phyloP scores from a whole-genome alignment of 2,329 filamentous ascomycete genomes.

The Harringtonia aguacate region DNA sequence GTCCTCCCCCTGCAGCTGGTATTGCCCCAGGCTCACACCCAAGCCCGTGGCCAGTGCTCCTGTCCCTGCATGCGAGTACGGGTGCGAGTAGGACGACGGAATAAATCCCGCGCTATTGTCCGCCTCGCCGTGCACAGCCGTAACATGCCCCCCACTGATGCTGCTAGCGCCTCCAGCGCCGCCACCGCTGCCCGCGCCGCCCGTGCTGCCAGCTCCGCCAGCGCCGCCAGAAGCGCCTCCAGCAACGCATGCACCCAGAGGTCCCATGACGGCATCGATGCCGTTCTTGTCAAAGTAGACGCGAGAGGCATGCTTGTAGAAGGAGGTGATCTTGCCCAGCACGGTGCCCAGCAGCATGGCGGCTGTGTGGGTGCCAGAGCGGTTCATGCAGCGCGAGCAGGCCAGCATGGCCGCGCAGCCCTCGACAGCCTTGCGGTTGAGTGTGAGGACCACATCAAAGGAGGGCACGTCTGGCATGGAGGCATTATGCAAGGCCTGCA shows the following conservation, averaged over 20 bases:
- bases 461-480: conserved; percentile 18
- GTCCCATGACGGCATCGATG: background rate
- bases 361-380: conserved; percentile 30
- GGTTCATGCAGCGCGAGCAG: conserved; percentile 32
- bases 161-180: conserved; percentile 3
- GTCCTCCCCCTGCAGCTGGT: conserved; percentile 34
- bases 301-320: conserved; percentile 31
- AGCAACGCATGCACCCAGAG: too few species aligned
- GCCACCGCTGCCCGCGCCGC: background rate
- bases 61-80: background rate
- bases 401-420: conserved; percentile 35
- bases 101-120: background rate
- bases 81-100: background rate
- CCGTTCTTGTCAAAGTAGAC: conserved; percentile 22
- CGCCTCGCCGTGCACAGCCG: too few species aligned
- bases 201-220: conserved; percentile 6
- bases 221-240: too few species aligned
- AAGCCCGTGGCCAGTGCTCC: conserved; percentile 13
- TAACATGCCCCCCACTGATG: background rate
- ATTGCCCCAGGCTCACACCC: conserved; percentile 31
- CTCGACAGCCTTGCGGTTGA: conserved; percentile 37
- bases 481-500: conserved; percentile 35
- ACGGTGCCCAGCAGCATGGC: conserved; percentile 40
- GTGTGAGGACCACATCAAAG: conserved; percentile 32
- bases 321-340: conserved; percentile 34